phyloP scores from a whole-genome alignment of 1,284 basidiomycete species.

The Pterula multifida region DNA sequence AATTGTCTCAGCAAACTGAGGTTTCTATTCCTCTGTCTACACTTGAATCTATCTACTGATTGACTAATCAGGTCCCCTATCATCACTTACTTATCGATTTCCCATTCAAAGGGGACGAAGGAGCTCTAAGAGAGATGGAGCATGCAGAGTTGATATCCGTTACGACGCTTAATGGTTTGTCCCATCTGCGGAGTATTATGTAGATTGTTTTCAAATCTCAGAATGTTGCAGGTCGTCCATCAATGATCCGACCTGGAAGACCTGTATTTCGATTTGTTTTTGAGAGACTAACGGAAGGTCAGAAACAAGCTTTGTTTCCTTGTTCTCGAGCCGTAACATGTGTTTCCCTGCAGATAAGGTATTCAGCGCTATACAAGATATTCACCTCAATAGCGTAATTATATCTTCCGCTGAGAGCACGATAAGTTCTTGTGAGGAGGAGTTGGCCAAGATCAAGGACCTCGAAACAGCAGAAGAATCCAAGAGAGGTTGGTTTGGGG shows the following conservation, averaged over 20 bases:
- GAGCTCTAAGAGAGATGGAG: constrained; percentile 75
- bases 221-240: constrained; percentile 58
- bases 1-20: constrained; percentile 61
- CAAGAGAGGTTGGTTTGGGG: constrained; percentile 33
- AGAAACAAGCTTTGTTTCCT: constrained; percentile 12
- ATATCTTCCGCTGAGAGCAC: constrained; percentile 57
- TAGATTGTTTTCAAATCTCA: too few relatives aligned
- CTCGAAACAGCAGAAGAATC: constrained; percentile 31
- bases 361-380: constrained; percentile 77
- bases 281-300: constrained; percentile 66
- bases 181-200: neutral
- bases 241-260: constrained; percentile 78
- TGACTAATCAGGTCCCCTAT: constrained; percentile 54
- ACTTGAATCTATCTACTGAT: neutral
- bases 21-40: constrained; percentile 22
- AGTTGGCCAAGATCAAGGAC: constrained; percentile 55
- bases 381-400: constrained; percentile 65
- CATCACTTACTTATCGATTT: constrained; percentile 74
- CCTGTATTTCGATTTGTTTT: constrained; percentile 86
- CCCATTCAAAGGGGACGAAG: constrained; percentile 89
- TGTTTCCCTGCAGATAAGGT: constrained; percentile 41
- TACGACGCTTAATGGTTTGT: constrained; percentile 57
- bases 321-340: constrained; percentile 6
- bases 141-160: constrained; percentile 84
- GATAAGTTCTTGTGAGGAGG: constrained; percentile 65